A percentile compares a stretch with the other conserved stretches of the same genome.
Evolutionary conservation across 2,329 filamentous ascomycete species (phyloP).

Genomic region (Aureobasidium sp.): DNA sequence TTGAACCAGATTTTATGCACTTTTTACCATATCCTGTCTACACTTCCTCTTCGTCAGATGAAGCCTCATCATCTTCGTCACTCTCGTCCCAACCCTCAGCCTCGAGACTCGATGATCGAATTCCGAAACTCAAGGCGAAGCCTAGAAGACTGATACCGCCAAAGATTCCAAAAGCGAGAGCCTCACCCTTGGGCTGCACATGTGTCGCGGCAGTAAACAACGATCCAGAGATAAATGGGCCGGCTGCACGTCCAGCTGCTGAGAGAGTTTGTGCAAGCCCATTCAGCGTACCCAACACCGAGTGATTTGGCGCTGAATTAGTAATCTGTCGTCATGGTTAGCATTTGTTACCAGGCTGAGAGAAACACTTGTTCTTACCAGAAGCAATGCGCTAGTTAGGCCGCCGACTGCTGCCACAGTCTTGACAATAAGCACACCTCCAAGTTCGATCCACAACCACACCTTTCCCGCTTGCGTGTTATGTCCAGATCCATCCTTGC

Average conservation of each 20-base stretch:
- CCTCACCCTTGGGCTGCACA: constrained; percentile 73
- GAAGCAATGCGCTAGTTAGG: constrained; percentile 76
- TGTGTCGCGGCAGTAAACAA: constrained; percentile 74
- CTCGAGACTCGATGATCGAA: constrained; percentile 57
- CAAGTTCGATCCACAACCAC: constrained; percentile 77
- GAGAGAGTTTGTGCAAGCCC: constrained; percentile 91
- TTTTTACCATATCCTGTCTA: neutral
- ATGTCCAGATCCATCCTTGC: constrained; percentile 35
- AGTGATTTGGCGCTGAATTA: constrained; percentile 81
- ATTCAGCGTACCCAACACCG: constrained; percentile 82
- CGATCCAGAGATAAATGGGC: constrained; percentile 80
- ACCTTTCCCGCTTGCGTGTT: constrained; percentile 49
- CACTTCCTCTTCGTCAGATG: constrained; percentile 41
- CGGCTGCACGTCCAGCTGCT: constrained; percentile 79
- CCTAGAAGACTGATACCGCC: constrained; percentile 75
- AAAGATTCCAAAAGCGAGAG: constrained; percentile 79
- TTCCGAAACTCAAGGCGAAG: constrained; percentile 71
- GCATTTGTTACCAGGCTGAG: constrained; percentile 39
- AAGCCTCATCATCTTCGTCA: constrained; percentile 35
- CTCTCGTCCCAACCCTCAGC: constrained; percentile 48
- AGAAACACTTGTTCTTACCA: constrained; percentile 34
- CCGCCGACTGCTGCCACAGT: constrained; percentile 86
- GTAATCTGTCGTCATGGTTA: constrained; percentile 58
- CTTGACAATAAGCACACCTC: constrained; percentile 73
- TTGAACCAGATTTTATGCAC: neutral